Base-by-base conservation (phyloP, 139 green algal genomes). In the Zygnema circumcarinatum region DNA sequence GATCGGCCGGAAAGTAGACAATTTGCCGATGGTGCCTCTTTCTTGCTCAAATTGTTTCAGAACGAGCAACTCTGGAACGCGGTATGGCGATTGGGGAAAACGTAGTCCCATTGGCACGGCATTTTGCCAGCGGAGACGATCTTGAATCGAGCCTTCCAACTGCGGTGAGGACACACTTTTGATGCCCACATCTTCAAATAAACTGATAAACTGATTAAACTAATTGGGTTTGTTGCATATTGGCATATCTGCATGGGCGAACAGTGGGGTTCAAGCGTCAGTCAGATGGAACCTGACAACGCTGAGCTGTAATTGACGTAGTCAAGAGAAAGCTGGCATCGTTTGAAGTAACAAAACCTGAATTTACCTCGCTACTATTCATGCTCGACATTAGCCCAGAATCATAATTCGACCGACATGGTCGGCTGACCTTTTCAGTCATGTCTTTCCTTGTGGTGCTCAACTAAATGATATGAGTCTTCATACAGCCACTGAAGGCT, bases 51-150 rank as follows among this genome's bases (percentile, higher is more conserved):
- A 25, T 62, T 62, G 47, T 62, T 62, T 39, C 67, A 87, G 81
- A 87, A 74, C 81, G 81, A n/a, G 35, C 67, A 20, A 87, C 11
- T 74, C 35, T 87, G 74, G 81, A 87, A n/a, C 56, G 81, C 0
- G 81, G 81, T 22, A 25, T 67, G 35, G 67, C 33, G 22, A 1
- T 87, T 40, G 81, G 67, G 2, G 81, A 87, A 74, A 80, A 83
- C 7, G 56, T 83, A 52, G 67, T 87, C 68, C 81, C 81, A 31
- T 74, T 87, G 81, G 81, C 81, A 0, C 33, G 81, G 1, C 81
- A 87, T 33, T 87, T 87, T 78, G 69, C 69, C 11, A 41, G 16
- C 16, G 35, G 35, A 52, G 69, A 78, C 16, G 69, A 78, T 41
- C 69, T 78, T 41, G 69, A 78, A 41, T 38, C 69, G 7, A 78